A percentile compares a stretch with the other conserved stretches of the same genome.
These are phyloP conservation scores for Cryptococcus floricola DNA, from an alignment of 1,284 basidiomycete species.

Conservation along the genomic window DNA sequence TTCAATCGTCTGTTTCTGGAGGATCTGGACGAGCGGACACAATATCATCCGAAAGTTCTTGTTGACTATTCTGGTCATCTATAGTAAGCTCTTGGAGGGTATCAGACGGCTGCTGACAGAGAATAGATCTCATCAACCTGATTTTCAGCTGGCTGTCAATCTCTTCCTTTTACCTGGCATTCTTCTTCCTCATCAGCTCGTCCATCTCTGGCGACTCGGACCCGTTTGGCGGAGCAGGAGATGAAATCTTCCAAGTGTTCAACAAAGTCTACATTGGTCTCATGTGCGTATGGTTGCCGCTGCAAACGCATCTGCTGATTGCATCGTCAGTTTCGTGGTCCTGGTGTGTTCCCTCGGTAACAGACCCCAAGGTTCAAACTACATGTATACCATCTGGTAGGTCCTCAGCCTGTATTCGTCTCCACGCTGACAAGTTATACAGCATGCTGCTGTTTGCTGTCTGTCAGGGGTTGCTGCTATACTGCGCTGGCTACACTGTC, in stretches of 20 bases:
- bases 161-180: slow-evolving; percentile 57
- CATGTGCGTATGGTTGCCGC: slow-evolving; percentile 50
- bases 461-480: slow-evolving; percentile 54
- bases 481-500: slow-evolving; percentile 83
- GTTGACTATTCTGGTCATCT: slow-evolving; percentile 58
- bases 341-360: slow-evolving; percentile 60
- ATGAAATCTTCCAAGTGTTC: slow-evolving; percentile 73
- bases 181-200: slow-evolving; percentile 65
- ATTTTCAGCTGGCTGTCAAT: slow-evolving; percentile 61
- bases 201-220: slow-evolving; percentile 54
- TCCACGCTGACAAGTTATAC: slow-evolving; percentile 41
- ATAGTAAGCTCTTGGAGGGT: slow-evolving; percentile 27
- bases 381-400: slow-evolving; percentile 71
- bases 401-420: slow-evolving; percentile 35
- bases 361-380: slow-evolving; percentile 80
- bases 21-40: slow-evolving; percentile 88
- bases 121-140: slow-evolving; percentile 37
- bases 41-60: slow-evolving; percentile 75
- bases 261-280: slow-evolving; percentile 54
- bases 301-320: neutral
- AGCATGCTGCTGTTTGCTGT: slow-evolving; percentile 49
- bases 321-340: slow-evolving; percentile 24
- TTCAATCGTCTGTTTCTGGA: slow-evolving; percentile 75
- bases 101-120: neutral
- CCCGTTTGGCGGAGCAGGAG: slow-evolving; percentile 74